These are phyloP conservation scores for Marsdenia floribunda DNA, from an alignment of 257 asterid species.

Conservation along the genomic window DNA sequence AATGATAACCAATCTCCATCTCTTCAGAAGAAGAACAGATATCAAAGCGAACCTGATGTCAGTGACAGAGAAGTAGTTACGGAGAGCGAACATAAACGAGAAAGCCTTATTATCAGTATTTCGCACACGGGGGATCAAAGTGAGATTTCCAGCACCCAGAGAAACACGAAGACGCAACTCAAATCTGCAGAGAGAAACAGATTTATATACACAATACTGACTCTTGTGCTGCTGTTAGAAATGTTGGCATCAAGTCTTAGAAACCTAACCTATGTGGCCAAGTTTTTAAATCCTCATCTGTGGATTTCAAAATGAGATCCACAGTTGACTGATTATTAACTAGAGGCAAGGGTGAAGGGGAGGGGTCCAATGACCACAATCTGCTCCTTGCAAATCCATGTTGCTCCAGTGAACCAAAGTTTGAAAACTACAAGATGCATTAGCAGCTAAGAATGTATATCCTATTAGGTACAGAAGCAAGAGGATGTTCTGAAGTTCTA, in stretches of 20 bases:
- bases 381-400: slow-evolving; percentile 76
- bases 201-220: not conserved
- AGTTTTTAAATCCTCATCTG: slow-evolving; percentile 75
- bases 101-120: slow-evolving; percentile 66
- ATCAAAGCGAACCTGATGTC: slow-evolving; percentile 60
- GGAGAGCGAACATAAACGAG: slow-evolving; percentile 63
- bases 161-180: slow-evolving; percentile 72
- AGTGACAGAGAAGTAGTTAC: slow-evolving; percentile 67
- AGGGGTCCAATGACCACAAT: slow-evolving; percentile 62
- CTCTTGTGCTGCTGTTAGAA: no score
- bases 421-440: slow-evolving; percentile 41
- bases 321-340: slow-evolving; percentile 55
- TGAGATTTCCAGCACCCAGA: slow-evolving; percentile 59
- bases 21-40: slow-evolving; percentile 18
- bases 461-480: not conserved
- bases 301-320: slow-evolving; percentile 64
- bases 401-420: slow-evolving; percentile 68
- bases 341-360: slow-evolving; percentile 67
- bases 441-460: slow-evolving; percentile 22
- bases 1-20: slow-evolving; percentile 14
- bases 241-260: not conserved
- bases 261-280: slow-evolving; percentile 69
- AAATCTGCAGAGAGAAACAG: slow-evolving; percentile 38
- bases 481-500: slow-evolving; percentile 8
- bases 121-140: slow-evolving; percentile 70